A percentile compares a stretch with the other conserved stretches of the same genome.
phyloP scores from a whole-genome alignment of 2,329 filamentous ascomycete genomes.

The Penicillium sp. region DNA sequence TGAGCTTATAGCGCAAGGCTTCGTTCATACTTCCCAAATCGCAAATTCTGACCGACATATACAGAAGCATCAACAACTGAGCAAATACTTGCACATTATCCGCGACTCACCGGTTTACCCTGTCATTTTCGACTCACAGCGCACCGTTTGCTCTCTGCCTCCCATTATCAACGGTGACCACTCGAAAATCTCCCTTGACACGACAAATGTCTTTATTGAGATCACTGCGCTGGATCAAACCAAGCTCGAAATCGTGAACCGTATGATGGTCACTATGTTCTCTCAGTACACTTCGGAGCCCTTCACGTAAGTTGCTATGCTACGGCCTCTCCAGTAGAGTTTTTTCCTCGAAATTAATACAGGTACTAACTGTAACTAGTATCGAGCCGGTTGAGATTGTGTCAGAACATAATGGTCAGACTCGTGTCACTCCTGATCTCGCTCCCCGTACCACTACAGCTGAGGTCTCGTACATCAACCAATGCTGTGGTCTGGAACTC shows the following conservation, averaged over 20 bases:
- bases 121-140: conserved; percentile 86
- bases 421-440: conserved; percentile 73
- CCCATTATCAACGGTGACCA: conserved; percentile 97
- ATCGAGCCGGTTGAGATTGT: conserved; percentile 90
- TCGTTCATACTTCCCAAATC: neutral
- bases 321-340: neutral
- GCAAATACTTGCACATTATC: conserved; percentile 89
- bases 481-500: conserved; percentile 76
- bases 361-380: conserved; percentile 21
- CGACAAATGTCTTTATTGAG: conserved; percentile 93
- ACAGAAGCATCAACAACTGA: conserved; percentile 82
- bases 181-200: conserved; percentile 89
- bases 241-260: conserved; percentile 91
- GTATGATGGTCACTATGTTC: conserved; percentile 97
- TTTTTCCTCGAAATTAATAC: neutral
- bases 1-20: neutral
- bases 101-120: conserved; percentile 90
- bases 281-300: conserved; percentile 79
- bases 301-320: conserved; percentile 58
- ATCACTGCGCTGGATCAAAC: conserved; percentile 94
- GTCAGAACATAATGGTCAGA: conserved; percentile 82
- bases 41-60: conserved; percentile 10
- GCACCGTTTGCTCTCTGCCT: conserved; percentile 82
- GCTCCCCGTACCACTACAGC: conserved; percentile 70
- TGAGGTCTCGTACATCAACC: conserved; percentile 89